Evolutionary conservation across 2,329 filamentous ascomycete species (phyloP).

Genomic region (Ceratocystis destructans): DNA sequence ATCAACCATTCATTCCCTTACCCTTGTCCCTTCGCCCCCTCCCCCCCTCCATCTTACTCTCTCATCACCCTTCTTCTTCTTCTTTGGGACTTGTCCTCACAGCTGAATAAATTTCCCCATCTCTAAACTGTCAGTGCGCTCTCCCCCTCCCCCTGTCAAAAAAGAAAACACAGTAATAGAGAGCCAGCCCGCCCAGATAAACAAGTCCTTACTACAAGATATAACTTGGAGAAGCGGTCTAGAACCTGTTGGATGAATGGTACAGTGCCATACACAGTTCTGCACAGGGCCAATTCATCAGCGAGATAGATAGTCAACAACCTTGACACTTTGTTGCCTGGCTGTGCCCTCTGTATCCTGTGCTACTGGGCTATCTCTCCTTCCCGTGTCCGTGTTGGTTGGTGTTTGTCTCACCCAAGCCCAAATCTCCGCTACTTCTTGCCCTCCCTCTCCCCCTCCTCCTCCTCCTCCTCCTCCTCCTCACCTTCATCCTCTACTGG

Average conservation of each 20-base stretch:
- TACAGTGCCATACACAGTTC: background rate
- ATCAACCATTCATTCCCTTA: background rate
- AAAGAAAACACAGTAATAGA: background rate
- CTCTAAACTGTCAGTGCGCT: background rate
- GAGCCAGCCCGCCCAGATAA: background rate
- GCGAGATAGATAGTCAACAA: too few species aligned
- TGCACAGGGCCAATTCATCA: background rate
- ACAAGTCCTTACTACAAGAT: background rate
- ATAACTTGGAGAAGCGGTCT: background rate
- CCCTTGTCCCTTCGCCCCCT: background rate
- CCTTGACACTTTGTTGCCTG: too few species aligned
- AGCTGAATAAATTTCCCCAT: background rate
- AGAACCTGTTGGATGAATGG: background rate
- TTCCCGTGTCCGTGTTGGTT: too few species aligned
- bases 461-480: conserved; percentile 10
- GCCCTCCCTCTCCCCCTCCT: background rate
- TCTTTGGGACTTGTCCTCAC: background rate
- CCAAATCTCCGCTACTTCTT: background rate
- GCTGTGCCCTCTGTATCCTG: too few species aligned
- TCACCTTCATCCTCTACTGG: conserved; percentile 14
- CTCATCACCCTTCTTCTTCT: background rate
- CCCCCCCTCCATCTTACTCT: background rate
- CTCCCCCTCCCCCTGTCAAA: background rate
- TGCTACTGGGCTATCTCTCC: too few species aligned
- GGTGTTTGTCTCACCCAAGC: background rate